phyloP scores from a whole-genome alignment of 306 rosid species.

The Leucaena leucocephala region DNA sequence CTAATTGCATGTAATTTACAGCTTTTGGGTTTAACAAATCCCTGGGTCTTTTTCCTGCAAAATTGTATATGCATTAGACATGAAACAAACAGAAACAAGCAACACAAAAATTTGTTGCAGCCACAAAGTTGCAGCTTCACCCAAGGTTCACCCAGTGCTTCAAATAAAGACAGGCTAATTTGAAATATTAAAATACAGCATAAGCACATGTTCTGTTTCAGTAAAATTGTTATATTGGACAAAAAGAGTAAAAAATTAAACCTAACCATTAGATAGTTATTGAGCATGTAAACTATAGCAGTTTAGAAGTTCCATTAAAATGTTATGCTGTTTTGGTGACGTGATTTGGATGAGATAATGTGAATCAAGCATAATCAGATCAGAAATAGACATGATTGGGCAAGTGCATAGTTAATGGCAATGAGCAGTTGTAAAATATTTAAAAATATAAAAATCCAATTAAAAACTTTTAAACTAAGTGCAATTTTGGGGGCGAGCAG shows the following conservation, averaged over 20 bases:
- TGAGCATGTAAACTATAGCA: neutral
- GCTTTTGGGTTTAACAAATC: conserved; percentile 98
- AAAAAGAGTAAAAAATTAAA: neutral
- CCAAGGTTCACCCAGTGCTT: neutral
- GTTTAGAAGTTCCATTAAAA: neutral
- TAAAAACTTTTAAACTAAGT: neutral
- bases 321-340: neutral
- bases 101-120: conserved; percentile 11
- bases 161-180: conserved; percentile 1
- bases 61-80: conserved; percentile 21
- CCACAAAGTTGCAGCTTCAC: conserved; percentile 1
- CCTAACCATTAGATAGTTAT: neutral
- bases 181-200: neutral
- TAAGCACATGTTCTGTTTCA: neutral
- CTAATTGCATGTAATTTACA: conserved; percentile 90
- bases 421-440: neutral
- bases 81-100: conserved; percentile 38
- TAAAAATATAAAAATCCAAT: neutral
- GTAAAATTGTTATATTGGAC: conserved; percentile 8
- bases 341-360: neutral
- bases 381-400: neutral
- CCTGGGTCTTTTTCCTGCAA: conserved; percentile 95
- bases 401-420: neutral
- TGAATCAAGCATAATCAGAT: neutral
- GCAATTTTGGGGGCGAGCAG: neutral